Percentiles rank a stretch among this genome's conserved stretches.
Evolutionary conservation across 352 stramenopile species (phyloP).

Genomic region (Phytopythium mirpurense): DNA sequence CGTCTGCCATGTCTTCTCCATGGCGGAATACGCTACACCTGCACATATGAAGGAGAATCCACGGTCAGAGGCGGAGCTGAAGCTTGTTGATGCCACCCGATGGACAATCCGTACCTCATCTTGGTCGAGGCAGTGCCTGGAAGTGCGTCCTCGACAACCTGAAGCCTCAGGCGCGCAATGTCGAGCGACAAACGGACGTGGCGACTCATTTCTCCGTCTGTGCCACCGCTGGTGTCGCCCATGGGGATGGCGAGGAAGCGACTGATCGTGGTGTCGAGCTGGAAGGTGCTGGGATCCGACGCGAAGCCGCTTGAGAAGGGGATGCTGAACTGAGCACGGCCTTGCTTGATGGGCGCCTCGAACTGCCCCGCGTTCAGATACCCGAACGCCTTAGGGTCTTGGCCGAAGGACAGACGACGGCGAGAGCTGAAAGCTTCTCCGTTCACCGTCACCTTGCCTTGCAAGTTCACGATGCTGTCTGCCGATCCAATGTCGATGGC

Average conservation of each 20-base stretch:
- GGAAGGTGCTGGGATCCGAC: slow-evolving; percentile 19
- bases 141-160: slow-evolving; percentile 5
- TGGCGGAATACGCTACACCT: slow-evolving; percentile 40
- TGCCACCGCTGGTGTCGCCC: neutral
- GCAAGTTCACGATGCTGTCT: slow-evolving; percentile 25
- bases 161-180: slow-evolving; percentile 24
- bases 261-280: slow-evolving; percentile 15
- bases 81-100: no score
- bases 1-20: neutral
- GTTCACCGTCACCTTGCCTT: slow-evolving; percentile 53
- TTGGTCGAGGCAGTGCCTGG: slow-evolving; percentile 11
- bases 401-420: slow-evolving; percentile 13
- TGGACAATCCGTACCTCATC: slow-evolving; percentile 19
- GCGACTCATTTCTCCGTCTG: slow-evolving; percentile 3
- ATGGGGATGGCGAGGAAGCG: slow-evolving; percentile 14
- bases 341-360: slow-evolving; percentile 7
- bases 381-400: slow-evolving; percentile 15
- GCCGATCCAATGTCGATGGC: slow-evolving; percentile 34
- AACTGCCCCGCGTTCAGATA: slow-evolving; percentile 29
- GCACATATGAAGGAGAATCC: neutral
- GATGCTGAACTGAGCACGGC: slow-evolving; percentile 19
- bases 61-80: no score
- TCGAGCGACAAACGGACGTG: slow-evolving; percentile 27
- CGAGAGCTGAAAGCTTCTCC: slow-evolving; percentile 32
- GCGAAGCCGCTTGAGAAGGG: slow-evolving; percentile 24